phyloP scores from a whole-genome alignment of 2,329 filamentous ascomycete genomes.

The Fusarium piperis region DNA sequence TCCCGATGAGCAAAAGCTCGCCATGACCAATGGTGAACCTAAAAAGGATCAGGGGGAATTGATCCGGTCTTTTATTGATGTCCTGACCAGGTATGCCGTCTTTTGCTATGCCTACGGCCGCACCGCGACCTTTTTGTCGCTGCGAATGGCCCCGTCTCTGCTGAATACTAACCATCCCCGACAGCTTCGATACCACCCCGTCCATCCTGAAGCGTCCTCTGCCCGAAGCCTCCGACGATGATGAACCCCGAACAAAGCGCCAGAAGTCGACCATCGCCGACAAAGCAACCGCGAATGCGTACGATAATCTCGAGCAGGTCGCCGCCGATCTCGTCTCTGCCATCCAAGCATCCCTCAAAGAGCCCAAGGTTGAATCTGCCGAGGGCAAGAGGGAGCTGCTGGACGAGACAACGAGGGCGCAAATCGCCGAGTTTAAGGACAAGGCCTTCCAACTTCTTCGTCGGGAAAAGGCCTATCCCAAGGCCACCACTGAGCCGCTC shows the following conservation, averaged over 20 bases:
- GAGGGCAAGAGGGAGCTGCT: conserved; percentile 42
- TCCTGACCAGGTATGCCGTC: conserved; percentile 51
- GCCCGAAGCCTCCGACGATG: conserved; percentile 52
- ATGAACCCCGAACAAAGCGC: conserved; percentile 68
- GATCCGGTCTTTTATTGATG: conserved; percentile 51
- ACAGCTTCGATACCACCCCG: conserved; percentile 64
- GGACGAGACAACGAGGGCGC: conserved; percentile 52
- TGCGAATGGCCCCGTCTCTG: conserved; percentile 12
- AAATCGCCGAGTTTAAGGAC: conserved; percentile 67
- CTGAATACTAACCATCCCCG: conserved; percentile 43
- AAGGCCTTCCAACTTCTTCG: conserved; percentile 70
- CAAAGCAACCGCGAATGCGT: conserved; percentile 62
- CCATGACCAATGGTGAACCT: conserved; percentile 37
- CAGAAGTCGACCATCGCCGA: conserved; percentile 68
- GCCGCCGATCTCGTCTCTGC: conserved; percentile 65
- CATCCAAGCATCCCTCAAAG: conserved; percentile 58
- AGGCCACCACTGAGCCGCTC: conserved; percentile 49
- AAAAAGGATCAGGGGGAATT: conserved; percentile 47
- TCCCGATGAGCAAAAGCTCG: conserved; percentile 39
- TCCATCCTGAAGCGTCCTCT: conserved; percentile 66
- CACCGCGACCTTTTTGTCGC: conserved; percentile 16
- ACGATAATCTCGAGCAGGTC: conserved; percentile 72
- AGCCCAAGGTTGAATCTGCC: conserved; percentile 52
- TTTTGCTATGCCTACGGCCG: conserved; percentile 12
- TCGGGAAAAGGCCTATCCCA: conserved; percentile 66